phyloP scores from a whole-genome alignment of 2,329 filamentous ascomycete species.

The Cladosporium sp. region DNA sequence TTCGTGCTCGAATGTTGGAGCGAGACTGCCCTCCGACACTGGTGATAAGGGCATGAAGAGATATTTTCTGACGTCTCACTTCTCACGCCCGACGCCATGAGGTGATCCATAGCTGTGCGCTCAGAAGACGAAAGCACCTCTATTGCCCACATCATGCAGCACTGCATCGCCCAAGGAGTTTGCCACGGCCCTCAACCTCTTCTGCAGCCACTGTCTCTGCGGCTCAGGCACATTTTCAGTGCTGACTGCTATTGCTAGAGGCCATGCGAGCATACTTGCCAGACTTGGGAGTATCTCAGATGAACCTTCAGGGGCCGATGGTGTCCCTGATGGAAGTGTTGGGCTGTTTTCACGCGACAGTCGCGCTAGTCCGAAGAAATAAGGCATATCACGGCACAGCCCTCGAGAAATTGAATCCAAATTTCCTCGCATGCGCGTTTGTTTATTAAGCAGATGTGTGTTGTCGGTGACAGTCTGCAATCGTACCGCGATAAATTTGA shows the following conservation, averaged over 20 bases:
- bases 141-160: neutral
- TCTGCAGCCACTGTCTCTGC: constrained; percentile 10
- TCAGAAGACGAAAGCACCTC: constrained; percentile 11
- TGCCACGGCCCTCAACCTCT: neutral
- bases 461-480: constrained; percentile 4
- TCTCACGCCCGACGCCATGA: too few species aligned
- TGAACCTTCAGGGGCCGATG: too few species aligned
- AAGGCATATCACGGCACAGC: constrained; percentile 8
- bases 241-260: constrained; percentile 11
- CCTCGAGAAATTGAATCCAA: constrained; percentile 8
- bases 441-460: neutral
- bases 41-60: too few species aligned
- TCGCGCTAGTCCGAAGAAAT: neutral
- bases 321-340: neutral
- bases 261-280: constrained; percentile 8
- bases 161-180: constrained; percentile 4
- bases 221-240: constrained; percentile 8
- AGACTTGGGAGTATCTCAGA: constrained; percentile 3
- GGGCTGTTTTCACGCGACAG: neutral
- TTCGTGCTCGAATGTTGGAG: too few species aligned
- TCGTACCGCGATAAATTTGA: constrained; percentile 5
- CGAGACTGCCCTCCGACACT: too few species aligned
- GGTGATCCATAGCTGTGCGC: too few species aligned
- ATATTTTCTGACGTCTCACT: too few species aligned
- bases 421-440: neutral